A percentile compares a stretch with the other conserved stretches of the same genome.
These are phyloP conservation scores for Phaffomyces opuntiae DNA, from an alignment of 805 yeast genomes.

Conservation along the genomic window DNA sequence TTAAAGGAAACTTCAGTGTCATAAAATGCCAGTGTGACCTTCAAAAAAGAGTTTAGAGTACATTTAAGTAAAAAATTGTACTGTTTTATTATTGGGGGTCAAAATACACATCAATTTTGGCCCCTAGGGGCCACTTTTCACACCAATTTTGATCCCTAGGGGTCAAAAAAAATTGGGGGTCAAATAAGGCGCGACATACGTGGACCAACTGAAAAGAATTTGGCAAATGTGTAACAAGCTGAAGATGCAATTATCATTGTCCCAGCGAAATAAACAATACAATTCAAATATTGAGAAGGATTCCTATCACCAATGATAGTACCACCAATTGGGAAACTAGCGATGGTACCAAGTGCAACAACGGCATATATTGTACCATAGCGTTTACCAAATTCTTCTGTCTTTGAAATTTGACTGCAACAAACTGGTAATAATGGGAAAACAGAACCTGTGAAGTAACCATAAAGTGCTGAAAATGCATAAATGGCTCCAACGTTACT, in stretches of 20 bases:
- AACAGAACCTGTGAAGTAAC: slow-evolving; percentile 48
- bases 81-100: no score
- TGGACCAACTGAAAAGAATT: slow-evolving; percentile 16
- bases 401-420: slow-evolving; percentile 49
- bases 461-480: slow-evolving; percentile 42
- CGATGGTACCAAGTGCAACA: slow-evolving; percentile 47
- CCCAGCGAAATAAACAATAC: slow-evolving; percentile 28
- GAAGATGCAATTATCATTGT: slow-evolving; percentile 32
- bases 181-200: no score
- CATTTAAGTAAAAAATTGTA: no score
- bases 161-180: no score
- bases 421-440: slow-evolving; percentile 52
- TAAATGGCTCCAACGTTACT: slow-evolving; percentile 28
- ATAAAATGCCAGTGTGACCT: no score
- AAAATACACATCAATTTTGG: no score
- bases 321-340: slow-evolving; percentile 44
- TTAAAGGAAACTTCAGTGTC: no score
- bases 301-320: slow-evolving; percentile 37
- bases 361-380: slow-evolving; percentile 53
- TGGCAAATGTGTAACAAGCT: slow-evolving; percentile 35
- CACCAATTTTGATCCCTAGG: no score
- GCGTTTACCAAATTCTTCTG: slow-evolving; percentile 45
- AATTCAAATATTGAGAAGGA: slow-evolving; percentile 26
- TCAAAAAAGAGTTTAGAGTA: no score
- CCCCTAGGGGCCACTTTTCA: no score